These are phyloP conservation scores for Starmerella floricola DNA, from an alignment of 805 yeast species.

Conservation along the genomic window DNA sequence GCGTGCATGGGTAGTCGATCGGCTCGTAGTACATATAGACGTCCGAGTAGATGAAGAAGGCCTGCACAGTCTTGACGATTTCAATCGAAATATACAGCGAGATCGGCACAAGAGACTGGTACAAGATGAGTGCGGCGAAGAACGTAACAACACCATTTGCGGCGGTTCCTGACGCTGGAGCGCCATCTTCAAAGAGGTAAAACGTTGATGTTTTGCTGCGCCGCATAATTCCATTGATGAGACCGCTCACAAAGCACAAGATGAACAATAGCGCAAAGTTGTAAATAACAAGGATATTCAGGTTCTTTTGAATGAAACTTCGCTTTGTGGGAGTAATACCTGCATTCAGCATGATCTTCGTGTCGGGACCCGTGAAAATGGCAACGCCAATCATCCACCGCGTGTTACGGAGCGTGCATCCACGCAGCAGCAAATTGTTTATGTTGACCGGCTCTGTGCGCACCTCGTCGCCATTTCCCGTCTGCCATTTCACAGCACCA, in stretches of 20 bases:
- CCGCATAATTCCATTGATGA: constrained; percentile 58
- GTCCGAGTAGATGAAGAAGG: constrained; percentile 64
- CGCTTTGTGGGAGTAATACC: constrained; percentile 71
- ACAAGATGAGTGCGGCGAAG: constrained; percentile 60
- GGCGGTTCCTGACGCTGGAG: constrained; percentile 40
- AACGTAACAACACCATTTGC: constrained; percentile 58
- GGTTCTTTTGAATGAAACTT: constrained; percentile 53
- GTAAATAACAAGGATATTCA: constrained; percentile 53
- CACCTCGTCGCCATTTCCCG: constrained; percentile 3
- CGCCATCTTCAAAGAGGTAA: constrained; percentile 45
- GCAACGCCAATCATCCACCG: constrained; percentile 66
- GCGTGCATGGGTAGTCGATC: constrained; percentile 67
- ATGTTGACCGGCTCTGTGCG: constrained; percentile 45
- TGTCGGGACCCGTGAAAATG: constrained; percentile 60
- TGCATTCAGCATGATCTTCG: constrained; percentile 69
- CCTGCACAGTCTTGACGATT: constrained; percentile 68
- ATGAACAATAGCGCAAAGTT: constrained; percentile 54
- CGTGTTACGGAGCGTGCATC: constrained; percentile 62
- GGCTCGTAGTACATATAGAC: constrained; percentile 54
- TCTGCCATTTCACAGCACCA: constrained; percentile 25
- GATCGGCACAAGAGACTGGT: constrained; percentile 69
- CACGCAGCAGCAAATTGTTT: constrained; percentile 59
- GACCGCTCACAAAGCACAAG: constrained; percentile 57
- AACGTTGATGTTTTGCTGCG: constrained; percentile 36
- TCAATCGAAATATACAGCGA: constrained; percentile 70